Base-by-base conservation (phyloP, 2,329 filamentous ascomycete species). In the Clarireedia monteithiana region DNA sequence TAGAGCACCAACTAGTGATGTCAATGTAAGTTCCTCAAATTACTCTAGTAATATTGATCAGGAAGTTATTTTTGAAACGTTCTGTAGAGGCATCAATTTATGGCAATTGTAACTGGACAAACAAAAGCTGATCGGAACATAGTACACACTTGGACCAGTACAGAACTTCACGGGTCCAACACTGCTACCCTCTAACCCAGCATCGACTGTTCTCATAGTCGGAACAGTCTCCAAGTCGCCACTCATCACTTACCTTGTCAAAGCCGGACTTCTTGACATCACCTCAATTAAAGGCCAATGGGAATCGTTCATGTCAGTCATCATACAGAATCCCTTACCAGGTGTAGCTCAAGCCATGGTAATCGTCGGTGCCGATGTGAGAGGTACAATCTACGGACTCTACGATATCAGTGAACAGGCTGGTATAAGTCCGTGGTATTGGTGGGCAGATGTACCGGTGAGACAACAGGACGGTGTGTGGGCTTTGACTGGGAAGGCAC, bases 361-460 rank as follows among this genome's bases (percentile, higher is more conserved):
- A 1, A 83, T 90, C 67, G 83, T 80, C 34, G 85, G 83, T 10
- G 84, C 80, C 64, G 84, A 89, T 66, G 74, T 77, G 45, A 75
- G 85, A 59, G 84, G 83, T 14, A 80, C 83, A 2, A 86, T 89
- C 54, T 89, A 79, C 63, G 86, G 86, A 10, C 72, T 87, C 20
- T 89, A 89, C 70, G 84, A 85, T 60, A 69, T 89, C 48, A 86
- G 82, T 23, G 84, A 88, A 69, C 84, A 89, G 67, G 88, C 89
- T 56, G 86, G 86, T 26, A 84, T 89, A 12, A 85, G 81, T 34
- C 84, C 83, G 48, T 83, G 78, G 78, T 74, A 80, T 64, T 82
- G 74, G 72, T 82, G 75, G 69, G 79, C 79, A 9, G 79, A 83
- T 67, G 76, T 80, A 1, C 73, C 78, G 2, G 63, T 74, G 0